These are phyloP conservation scores for Syzygium aqueum DNA, from an alignment of 345 rosid species.

Conservation along the genomic window DNA sequence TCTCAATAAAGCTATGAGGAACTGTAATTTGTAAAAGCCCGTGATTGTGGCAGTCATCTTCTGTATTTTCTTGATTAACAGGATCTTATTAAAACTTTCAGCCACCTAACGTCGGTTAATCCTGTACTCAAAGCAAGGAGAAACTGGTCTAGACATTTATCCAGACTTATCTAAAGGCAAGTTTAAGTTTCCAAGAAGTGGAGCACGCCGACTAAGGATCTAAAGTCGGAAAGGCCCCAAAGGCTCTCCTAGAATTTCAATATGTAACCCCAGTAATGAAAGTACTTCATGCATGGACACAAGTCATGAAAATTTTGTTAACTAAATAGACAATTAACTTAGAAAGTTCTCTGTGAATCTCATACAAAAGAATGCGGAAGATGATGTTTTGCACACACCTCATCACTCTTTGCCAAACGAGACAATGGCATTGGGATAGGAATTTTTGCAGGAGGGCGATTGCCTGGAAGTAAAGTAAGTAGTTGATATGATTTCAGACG, in stretches of 20 bases:
- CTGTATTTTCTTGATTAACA: neutral
- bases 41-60: neutral
- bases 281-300: neutral
- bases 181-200: neutral
- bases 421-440: conserved; percentile 74
- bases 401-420: conserved; percentile 43
- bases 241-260: neutral
- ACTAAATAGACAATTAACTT: neutral
- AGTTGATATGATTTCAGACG: neutral
- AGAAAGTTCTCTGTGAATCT: neutral
- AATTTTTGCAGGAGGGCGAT: conserved; percentile 84
- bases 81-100: neutral
- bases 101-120: neutral
- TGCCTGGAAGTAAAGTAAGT: conserved; percentile 36
- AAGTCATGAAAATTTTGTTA: neutral
- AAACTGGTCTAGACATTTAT: neutral
- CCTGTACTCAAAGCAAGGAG: neutral
- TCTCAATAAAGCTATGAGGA: neutral
- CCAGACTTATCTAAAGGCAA: neutral
- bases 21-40: neutral
- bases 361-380: neutral
- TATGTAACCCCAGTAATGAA: neutral
- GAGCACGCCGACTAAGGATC: neutral
- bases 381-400: conserved; percentile 27
- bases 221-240: neutral